phyloP scores from a whole-genome alignment of 331 rosid genomes.

The Acacia concinna region DNA sequence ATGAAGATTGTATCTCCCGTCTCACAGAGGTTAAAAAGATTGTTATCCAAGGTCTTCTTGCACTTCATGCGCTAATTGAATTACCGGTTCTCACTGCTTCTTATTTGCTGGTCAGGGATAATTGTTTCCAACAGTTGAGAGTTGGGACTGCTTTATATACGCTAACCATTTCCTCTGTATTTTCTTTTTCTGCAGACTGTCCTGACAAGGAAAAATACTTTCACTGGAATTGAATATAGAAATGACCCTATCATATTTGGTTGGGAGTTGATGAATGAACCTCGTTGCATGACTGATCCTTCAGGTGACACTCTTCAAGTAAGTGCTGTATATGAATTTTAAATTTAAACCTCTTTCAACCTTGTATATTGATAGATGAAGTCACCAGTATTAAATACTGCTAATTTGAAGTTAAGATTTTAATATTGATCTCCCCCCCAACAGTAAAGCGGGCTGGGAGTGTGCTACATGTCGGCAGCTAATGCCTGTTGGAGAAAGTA shows the following conservation, averaged over 20 bases:
- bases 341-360: not conserved
- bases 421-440: not conserved
- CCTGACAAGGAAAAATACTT: slow-evolving; percentile 80
- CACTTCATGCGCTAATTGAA: slow-evolving; percentile 7
- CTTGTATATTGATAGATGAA: not conserved
- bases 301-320: slow-evolving; percentile 98
- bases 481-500: not conserved
- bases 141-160: slow-evolving; percentile 12
- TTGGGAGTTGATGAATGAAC: slow-evolving; percentile 98
- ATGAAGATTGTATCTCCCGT: slow-evolving; percentile 14
- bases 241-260: slow-evolving; percentile 92
- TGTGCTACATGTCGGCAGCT: slow-evolving; percentile 8
- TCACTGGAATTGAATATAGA: slow-evolving; percentile 83
- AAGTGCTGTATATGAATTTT: slow-evolving; percentile 38
- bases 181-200: slow-evolving; percentile 59
- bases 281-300: slow-evolving; percentile 91
- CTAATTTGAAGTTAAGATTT: not conserved
- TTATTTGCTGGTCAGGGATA: not conserved
- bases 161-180: slow-evolving; percentile 23
- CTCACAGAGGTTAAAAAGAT: slow-evolving; percentile 6
- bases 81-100: slow-evolving; percentile 1
- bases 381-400: not conserved
- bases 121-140: slow-evolving; percentile 1
- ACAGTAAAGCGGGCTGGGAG: not conserved
- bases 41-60: slow-evolving; percentile 1